phyloP scores from a whole-genome alignment of 1,284 basidiomycete genomes.

The Boletus sp. region DNA sequence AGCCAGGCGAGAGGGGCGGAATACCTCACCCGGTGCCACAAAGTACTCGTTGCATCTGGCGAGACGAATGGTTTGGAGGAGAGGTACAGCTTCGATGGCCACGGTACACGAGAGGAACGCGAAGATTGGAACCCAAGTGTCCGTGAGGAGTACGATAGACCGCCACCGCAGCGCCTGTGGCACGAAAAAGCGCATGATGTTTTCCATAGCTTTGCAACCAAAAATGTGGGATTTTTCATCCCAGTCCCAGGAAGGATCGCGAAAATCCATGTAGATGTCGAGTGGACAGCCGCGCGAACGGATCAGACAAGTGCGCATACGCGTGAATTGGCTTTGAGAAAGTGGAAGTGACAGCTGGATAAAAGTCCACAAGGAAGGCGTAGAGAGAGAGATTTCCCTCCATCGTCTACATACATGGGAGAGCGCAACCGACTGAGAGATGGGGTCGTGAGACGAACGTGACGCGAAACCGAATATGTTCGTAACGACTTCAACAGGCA shows the following conservation, averaged over 20 bases:
- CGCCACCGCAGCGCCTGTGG: conserved; percentile 51
- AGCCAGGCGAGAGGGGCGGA: conserved; percentile 46
- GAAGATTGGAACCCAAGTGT: conserved; percentile 60
- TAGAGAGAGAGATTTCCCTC: conserved; percentile 48
- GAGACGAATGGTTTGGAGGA: conserved; percentile 47
- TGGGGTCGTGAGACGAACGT: conserved; percentile 31
- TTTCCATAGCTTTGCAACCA: conserved; percentile 45
- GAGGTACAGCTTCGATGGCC: conserved; percentile 37
- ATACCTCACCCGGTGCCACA: conserved; percentile 45
- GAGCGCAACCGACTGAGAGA: conserved; percentile 37
- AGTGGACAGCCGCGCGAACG: conserved; percentile 49
- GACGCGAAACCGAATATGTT: conserved; percentile 41
- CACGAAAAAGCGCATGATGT: conserved; percentile 46
- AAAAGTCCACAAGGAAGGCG: conserved; percentile 47
- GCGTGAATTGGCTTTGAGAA: conserved; percentile 40
- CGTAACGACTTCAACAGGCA: conserved; percentile 49
- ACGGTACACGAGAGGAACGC: conserved; percentile 48
- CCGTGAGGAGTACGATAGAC: conserved; percentile 50
- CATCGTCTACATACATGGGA: conserved; percentile 53
- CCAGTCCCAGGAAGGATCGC: conserved; percentile 57
- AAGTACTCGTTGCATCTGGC: conserved; percentile 60
- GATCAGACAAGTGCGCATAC: conserved; percentile 42
- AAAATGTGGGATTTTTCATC: conserved; percentile 43
- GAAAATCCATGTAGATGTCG: conserved; percentile 54
- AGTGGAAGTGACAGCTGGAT: conserved; percentile 48